phyloP scores from a whole-genome alignment of 139 green algal species.

The Marvania coccoides region DNA sequence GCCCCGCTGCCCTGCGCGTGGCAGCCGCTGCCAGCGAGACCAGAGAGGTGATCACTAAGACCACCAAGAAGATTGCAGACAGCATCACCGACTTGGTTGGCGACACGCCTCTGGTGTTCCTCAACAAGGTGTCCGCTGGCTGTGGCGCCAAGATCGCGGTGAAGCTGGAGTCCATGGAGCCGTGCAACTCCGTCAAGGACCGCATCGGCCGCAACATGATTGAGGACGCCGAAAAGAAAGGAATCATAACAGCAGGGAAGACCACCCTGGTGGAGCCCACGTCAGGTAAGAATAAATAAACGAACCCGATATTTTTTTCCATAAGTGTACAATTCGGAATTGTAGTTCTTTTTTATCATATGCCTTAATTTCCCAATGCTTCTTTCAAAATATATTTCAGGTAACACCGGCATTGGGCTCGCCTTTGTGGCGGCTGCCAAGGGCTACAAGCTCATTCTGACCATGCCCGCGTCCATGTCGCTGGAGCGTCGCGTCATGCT shows the following conservation, averaged over 20 bases:
- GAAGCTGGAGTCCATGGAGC: conserved; percentile 34
- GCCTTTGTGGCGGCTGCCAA: conserved; percentile 90
- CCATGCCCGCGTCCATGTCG: conserved; percentile 97
- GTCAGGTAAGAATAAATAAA: conserved; percentile 90
- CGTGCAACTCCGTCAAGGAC: conserved; percentile 21
- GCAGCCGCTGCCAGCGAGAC: neutral
- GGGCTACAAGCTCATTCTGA: conserved; percentile 94
- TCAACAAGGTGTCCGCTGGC: conserved; percentile 38
- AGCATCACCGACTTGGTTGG: conserved; percentile 28
- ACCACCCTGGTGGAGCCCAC: conserved; percentile 77
- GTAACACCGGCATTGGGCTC: conserved; percentile 88
- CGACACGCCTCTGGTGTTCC: conserved; percentile 93
- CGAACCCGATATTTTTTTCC: conserved; percentile 26
- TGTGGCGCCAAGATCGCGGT: conserved; percentile 9
- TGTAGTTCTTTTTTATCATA: no score
- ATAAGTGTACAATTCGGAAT: no score
- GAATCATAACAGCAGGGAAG: conserved; percentile 82
- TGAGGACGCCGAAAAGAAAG: conserved; percentile 71
- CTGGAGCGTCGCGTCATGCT: conserved; percentile 91
- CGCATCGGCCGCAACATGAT: conserved; percentile 93
- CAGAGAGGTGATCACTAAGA: conserved; percentile 3
- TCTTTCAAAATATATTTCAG: no score
- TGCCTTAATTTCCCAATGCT: no score
- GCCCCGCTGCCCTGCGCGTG: no score
- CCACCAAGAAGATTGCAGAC: conserved; percentile 2